Evolutionary conservation across 2,329 filamentous ascomycete species (phyloP), one percentile per base, ranked within the genome.

Genomic region (Chaetomiaceae sp.): DNA sequence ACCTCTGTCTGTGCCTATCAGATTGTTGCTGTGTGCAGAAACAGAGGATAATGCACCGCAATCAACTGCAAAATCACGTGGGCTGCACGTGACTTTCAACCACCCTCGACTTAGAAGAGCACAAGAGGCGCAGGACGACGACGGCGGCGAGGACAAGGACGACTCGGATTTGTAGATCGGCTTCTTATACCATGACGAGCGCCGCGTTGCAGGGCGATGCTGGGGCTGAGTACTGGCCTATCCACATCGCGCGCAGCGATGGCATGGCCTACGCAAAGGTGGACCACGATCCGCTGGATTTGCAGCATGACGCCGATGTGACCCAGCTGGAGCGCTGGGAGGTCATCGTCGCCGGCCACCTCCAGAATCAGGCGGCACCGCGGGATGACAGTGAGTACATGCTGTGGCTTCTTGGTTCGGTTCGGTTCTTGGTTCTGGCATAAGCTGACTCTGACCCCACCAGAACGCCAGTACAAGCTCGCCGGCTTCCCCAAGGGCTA

Each of bases 231-330:
- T 58, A 58, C 46, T 54, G 51, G 43, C 52, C 69, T 18, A 58
- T 74, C 18, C 60, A 63, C 41, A 62, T 74, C 33, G 64, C 63
- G 6, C 67, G 71, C 41, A 73, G 68, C 53, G 72, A 75, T 60
- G 71, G 72, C 15, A 62, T 62, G 35, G 70, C 14, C 48, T 64
- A 48, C 58, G 53, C 20, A 37, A 60, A 46, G 9, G 45, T 54
- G 2, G 54, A 57, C 51, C 45, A 56, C 48, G 37, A 36, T 7
- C 8, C 55, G 14, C 42, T 58, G 5, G 52, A 56, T 40, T 44
- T 60, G 3, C 51, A 60, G 22, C 41, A 62, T 17, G 47, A 55
- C 24, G 52, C 56, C 20, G 53, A 65, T 15, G 55, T 56, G 0
- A 69, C 71, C 48, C 55, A 56, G 40, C 54, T 50, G 9, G 55